These are phyloP conservation scores for Kuraishia molischiana DNA, from an alignment of 805 yeast species.

Conservation along the genomic window DNA sequence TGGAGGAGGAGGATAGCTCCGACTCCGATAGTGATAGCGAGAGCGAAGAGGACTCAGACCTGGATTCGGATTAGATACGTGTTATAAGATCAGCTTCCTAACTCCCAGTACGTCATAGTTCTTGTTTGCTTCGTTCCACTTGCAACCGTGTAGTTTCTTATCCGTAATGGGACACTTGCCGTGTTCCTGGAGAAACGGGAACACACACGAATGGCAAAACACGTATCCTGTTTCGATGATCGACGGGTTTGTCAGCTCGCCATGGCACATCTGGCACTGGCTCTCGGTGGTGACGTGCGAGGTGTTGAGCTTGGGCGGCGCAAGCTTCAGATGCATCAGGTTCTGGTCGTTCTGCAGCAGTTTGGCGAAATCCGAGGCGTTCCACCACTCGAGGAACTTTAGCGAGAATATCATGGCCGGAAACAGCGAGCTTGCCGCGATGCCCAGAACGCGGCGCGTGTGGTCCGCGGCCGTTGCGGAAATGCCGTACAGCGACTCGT, in stretches of 20 bases:
- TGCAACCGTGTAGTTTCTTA: conserved; percentile 60
- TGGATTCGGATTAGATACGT: background rate
- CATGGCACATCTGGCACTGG: conserved; percentile 62
- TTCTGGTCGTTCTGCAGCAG: conserved; percentile 41
- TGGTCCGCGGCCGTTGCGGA: conserved; percentile 11
- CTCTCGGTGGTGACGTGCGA: conserved; percentile 7
- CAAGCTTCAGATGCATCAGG: conserved; percentile 35
- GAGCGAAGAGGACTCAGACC: background rate
- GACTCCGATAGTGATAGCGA: background rate
- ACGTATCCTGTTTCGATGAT: conserved; percentile 88
- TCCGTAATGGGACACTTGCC: conserved; percentile 85
- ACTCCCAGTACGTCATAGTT: conserved; percentile 72
- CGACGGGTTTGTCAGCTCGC: conserved; percentile 66
- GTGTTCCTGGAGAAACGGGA: conserved; percentile 45
- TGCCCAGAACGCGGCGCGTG: conserved; percentile 13
- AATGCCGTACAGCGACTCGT: conserved; percentile 21
- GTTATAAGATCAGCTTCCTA: conserved; percentile 58
- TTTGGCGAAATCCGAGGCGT: conserved; percentile 59
- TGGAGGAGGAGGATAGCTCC: background rate
- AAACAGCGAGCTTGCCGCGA: conserved; percentile 36
- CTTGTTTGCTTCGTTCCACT: conserved; percentile 42
- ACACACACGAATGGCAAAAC: conserved; percentile 82
- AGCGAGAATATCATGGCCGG: conserved; percentile 76
- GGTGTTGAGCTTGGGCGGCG: conserved; percentile 26
- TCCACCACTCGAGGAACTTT: conserved; percentile 93